Percentiles rank a stretch among this genome's conserved stretches.
Evolutionary conservation across 2,329 filamentous ascomycete species (phyloP).

Genomic region (Aspergillus aculeatus): DNA sequence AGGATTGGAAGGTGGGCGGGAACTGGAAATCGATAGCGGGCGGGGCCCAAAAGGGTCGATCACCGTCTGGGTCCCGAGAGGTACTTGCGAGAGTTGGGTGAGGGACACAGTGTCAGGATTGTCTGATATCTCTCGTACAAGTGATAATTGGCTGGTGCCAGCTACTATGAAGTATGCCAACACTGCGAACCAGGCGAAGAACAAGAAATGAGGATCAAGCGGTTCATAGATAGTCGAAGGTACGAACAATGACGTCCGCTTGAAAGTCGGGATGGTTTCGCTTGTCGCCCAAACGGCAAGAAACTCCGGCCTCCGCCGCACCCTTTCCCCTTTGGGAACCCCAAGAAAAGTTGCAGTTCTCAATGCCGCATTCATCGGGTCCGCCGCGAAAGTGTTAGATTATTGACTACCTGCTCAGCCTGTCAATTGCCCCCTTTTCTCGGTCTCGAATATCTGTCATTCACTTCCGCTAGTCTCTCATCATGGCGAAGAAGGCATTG

Average conservation of each 20-base stretch:
- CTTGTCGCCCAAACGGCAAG: constrained; percentile 12
- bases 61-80: background rate
- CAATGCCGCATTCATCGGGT: background rate
- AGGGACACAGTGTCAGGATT: background rate
- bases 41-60: constrained; percentile 29
- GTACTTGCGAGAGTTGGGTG: background rate
- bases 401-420: background rate
- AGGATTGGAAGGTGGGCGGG: constrained; percentile 24
- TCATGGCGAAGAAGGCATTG: constrained; percentile 54
- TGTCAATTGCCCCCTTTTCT: background rate
- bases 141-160: background rate
- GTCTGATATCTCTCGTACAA: background rate
- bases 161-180: background rate
- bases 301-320: constrained; percentile 18
- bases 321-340: constrained; percentile 13
- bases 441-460: background rate
- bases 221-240: background rate
- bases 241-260: constrained; percentile 21
- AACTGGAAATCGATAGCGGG: constrained; percentile 34
- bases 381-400: background rate
- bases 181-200: background rate
- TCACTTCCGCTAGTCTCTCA: constrained; percentile 8
- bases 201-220: background rate
- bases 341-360: constrained; percentile 13
- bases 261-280: constrained; percentile 10